These are phyloP conservation scores for Rhodotorula sp. DNA, from an alignment of 1,284 basidiomycete genomes.

Conservation along the genomic window DNA sequence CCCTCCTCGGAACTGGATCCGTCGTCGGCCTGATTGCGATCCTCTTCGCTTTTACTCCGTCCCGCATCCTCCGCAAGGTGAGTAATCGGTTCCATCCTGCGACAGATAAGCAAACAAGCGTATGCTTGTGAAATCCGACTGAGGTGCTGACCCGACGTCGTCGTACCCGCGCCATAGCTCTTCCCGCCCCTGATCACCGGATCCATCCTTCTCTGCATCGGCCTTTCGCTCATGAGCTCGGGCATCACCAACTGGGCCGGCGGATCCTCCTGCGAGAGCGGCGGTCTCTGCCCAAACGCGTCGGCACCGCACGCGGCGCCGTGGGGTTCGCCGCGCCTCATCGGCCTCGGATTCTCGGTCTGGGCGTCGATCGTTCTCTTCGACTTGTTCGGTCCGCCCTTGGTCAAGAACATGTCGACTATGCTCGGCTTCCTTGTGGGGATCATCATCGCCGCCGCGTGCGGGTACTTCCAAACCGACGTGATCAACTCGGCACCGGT, in stretches of 20 bases:
- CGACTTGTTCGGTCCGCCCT: slow-evolving; percentile 45
- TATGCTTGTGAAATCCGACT: too few species aligned
- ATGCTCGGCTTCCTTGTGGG: slow-evolving; percentile 45
- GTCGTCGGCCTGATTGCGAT: slow-evolving; percentile 46
- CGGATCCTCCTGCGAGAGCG: slow-evolving; percentile 26
- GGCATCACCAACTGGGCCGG: slow-evolving; percentile 47
- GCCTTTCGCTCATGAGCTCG: slow-evolving; percentile 41
- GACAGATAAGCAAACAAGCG: too few species aligned
- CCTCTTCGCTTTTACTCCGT: slow-evolving; percentile 44
- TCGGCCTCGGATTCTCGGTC: slow-evolving; percentile 44
- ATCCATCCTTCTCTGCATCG: slow-evolving; percentile 37
- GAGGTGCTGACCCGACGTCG: neutral
- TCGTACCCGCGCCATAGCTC: slow-evolving; percentile 5
- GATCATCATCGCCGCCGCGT: slow-evolving; percentile 17
- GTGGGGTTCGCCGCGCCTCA: slow-evolving; percentile 10
- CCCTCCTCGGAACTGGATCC: slow-evolving; percentile 45
- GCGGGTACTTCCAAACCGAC: slow-evolving; percentile 11
- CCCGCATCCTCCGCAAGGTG: slow-evolving; percentile 37
- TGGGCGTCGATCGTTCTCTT: slow-evolving; percentile 47
- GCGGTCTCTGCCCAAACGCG: slow-evolving; percentile 7
- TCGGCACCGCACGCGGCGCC: neutral
- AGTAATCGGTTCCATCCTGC: too few species aligned
- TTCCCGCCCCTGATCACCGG: slow-evolving; percentile 47
- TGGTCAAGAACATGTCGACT: slow-evolving; percentile 43
- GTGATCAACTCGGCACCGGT: slow-evolving; percentile 14